Evolutionary conservation across 805 yeast genomes (phyloP).

Genomic region (Candida tammaniensis): DNA sequence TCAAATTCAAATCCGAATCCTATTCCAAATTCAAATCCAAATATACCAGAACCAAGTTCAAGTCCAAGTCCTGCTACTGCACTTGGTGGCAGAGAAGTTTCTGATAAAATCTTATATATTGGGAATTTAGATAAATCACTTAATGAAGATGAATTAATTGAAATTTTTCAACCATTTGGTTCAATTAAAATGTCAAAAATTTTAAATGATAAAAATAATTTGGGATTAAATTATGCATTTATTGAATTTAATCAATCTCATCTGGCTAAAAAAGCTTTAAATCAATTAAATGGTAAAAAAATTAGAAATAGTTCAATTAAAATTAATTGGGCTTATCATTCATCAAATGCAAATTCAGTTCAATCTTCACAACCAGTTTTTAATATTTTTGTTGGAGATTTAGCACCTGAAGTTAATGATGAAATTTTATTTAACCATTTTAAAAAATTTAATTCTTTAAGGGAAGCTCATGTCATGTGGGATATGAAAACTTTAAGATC

Average conservation of each 20-base stretch:
- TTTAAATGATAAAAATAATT: slow-evolving; percentile 69
- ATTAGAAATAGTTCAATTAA: slow-evolving; percentile 55
- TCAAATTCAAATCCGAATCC: no score
- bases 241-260: slow-evolving; percentile 63
- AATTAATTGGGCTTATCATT: slow-evolving; percentile 83
- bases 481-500: slow-evolving; percentile 93
- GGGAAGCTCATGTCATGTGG: slow-evolving; percentile 95
- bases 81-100: slow-evolving; percentile 77
- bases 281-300: slow-evolving; percentile 55
- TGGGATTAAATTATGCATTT: slow-evolving; percentile 79
- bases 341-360: slow-evolving; percentile 59
- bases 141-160: slow-evolving; percentile 59
- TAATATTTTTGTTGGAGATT: slow-evolving; percentile 84
- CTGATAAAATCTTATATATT: slow-evolving; percentile 71
- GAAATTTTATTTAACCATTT: slow-evolving; percentile 62
- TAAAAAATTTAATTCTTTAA: slow-evolving; percentile 52
- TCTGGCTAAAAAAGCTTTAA: slow-evolving; percentile 62
- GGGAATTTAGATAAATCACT: slow-evolving; percentile 69
- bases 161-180: slow-evolving; percentile 61
- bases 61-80: slow-evolving; percentile 58
- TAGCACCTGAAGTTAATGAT: slow-evolving; percentile 79
- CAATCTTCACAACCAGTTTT: slow-evolving; percentile 44
- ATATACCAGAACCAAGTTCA: not conserved
- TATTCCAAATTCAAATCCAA: no score
- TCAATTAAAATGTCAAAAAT: slow-evolving; percentile 64